Evolutionary conservation across 352 stramenopile species (phyloP).

Genomic region (Globisporangium spiculum): DNA sequence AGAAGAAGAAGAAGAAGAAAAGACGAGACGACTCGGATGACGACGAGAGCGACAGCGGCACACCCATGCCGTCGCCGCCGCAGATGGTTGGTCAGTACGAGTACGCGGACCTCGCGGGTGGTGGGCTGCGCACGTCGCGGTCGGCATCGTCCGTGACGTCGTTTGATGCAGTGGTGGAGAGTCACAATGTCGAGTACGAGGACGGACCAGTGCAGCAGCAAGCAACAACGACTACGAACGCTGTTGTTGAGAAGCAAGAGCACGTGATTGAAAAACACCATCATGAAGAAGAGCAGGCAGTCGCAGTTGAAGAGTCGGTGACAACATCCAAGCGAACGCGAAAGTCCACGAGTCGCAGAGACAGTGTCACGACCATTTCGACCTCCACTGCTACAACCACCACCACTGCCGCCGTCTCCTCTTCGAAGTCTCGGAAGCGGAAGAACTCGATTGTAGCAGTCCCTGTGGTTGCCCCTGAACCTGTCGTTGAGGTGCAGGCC

Average conservation of each 20-base stretch:
- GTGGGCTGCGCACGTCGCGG: background rate
- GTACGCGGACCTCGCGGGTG: constrained; percentile 30
- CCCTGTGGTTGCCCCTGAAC: background rate
- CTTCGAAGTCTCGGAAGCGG: constrained; percentile 31
- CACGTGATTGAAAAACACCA: background rate
- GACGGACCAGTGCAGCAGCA: background rate
- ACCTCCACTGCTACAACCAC: background rate
- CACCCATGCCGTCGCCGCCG: constrained; percentile 36
- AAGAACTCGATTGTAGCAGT: constrained; percentile 15
- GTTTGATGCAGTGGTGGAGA: constrained; percentile 8
- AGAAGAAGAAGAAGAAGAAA: constrained; percentile 51
- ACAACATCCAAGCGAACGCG: constrained; percentile 9
- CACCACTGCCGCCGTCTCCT: background rate
- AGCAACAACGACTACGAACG: background rate
- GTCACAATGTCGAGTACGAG: constrained; percentile 1
- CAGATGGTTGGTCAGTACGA: constrained; percentile 42
- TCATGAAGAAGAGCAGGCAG: background rate
- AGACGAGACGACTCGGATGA: constrained; percentile 35
- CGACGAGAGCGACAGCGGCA: constrained; percentile 48
- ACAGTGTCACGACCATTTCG: background rate
- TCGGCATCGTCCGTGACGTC: constrained; percentile 11
- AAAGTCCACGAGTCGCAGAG: constrained; percentile 6
- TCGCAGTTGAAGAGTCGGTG: constrained; percentile 1
- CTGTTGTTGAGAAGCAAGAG: background rate
- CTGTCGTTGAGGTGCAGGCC: background rate